phyloP scores from a whole-genome alignment of 2,329 filamentous ascomycete species.

The Plenodomus tracheiphilus region DNA sequence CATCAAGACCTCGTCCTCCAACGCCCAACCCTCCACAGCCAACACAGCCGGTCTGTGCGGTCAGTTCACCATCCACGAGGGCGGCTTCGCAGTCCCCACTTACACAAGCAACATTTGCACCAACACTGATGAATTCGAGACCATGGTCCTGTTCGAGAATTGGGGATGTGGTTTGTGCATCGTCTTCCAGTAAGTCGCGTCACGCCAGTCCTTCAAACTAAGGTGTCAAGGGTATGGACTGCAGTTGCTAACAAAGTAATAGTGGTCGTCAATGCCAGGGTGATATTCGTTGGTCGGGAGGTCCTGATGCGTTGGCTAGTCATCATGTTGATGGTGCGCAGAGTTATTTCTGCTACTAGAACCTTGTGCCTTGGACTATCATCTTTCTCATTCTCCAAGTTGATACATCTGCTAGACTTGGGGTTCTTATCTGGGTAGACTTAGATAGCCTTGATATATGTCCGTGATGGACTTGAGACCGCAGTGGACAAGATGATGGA shows the following conservation, averaged over 20 bases:
- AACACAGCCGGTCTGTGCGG: neutral
- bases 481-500: too few species aligned
- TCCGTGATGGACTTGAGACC: too few species aligned
- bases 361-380: too few species aligned
- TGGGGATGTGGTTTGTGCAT: constrained; percentile 1
- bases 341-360: constrained; percentile 2
- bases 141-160: neutral
- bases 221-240: too few species aligned
- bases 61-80: neutral
- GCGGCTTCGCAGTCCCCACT: neutral
- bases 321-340: neutral
- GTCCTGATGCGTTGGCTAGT: neutral
- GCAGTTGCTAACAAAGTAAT: too few species aligned
- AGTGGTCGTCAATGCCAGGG: neutral
- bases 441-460: too few species aligned
- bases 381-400: too few species aligned
- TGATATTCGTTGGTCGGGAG: neutral
- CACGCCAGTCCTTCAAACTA: too few species aligned
- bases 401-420: too few species aligned
- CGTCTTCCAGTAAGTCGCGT: constrained; percentile 1
- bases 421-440: too few species aligned
- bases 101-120: neutral
- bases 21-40: neutral
- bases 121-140: neutral
- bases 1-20: too few species aligned